Base-by-base conservation (phyloP, 805 yeast species). In the Metschnikowia gelsemii region DNA sequence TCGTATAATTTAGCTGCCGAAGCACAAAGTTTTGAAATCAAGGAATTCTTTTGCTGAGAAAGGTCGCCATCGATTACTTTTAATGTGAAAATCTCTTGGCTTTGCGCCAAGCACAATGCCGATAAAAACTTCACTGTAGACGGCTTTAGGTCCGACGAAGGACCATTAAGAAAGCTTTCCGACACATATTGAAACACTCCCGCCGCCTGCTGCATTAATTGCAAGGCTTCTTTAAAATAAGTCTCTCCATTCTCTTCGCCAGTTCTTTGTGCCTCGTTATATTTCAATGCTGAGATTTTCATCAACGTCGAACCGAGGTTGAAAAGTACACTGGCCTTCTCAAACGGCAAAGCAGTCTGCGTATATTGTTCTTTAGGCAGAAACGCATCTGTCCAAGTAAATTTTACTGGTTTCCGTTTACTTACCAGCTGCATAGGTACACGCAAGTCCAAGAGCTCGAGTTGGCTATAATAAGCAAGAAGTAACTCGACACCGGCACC, bases 151-250 rank as follows among this genome's bases (percentile, higher is more conserved):
- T 91, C 99, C 4, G 73, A 68, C 3, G 89, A 79, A 0, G 98
- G 96, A 0, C 96, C 91, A 62, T 90, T 93, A 34, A 89, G 65
- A 62, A 91, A 91, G 61, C 84, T 86, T 51, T 85, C 91, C 32
- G 82, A 73, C 19, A 90, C 68, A 51, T 78, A 86, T 45, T 76
- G 73, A 55, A 76, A 84, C 22, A 88, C 74, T 1, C 96, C 95
- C 4, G 93, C 84, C 2, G 96, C 80, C 43, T 80, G 82, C 46
- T 87, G 87, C 54, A 84, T 77, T 35, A 68, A 62, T 28, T 75
- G 76, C 46, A 82, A 72, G 0, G 88, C 71, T n/a, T 62, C 60
- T 52, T 86, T 89, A 55, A 74, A 66, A 41, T 79, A 72, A 2
- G 66, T 61, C 3, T 65, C 72, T 3, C 62, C 67, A 17, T 52